Evolutionary conservation across 345 rosid genomes (phyloP).

Genomic region (Boechera divaricarpa): DNA sequence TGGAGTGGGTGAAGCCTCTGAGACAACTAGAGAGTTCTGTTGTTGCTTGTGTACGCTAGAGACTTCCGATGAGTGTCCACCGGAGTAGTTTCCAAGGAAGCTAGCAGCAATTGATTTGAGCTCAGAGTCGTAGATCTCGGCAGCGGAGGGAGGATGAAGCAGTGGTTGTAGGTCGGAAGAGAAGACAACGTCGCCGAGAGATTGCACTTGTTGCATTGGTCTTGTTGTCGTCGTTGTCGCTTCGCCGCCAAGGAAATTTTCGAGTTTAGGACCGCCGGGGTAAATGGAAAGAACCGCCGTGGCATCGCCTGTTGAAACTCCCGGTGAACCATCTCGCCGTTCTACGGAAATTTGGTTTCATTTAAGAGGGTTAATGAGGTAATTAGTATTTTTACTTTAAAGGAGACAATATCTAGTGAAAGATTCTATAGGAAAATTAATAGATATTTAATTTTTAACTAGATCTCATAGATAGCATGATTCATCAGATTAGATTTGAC

Average conservation of each 20-base stretch:
- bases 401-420: slow-evolving; percentile 44
- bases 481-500: slow-evolving; percentile 31
- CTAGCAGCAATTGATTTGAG: slow-evolving; percentile 80
- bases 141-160: slow-evolving; percentile 40
- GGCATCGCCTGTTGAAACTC: slow-evolving; percentile 39
- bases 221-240: slow-evolving; percentile 36
- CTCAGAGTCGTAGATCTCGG: slow-evolving; percentile 67
- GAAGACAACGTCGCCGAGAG: slow-evolving; percentile 40
- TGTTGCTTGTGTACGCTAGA: slow-evolving; percentile 39
- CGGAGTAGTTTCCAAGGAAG: slow-evolving; percentile 67
- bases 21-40: slow-evolving; percentile 33
- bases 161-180: slow-evolving; percentile 41
- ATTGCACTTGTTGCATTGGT: slow-evolving; percentile 42
- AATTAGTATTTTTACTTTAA: slow-evolving; percentile 14
- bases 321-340: slow-evolving; percentile 42
- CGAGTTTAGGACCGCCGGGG: slow-evolving; percentile 68
- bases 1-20: slow-evolving; percentile 47
- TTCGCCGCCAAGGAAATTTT: slow-evolving; percentile 68
- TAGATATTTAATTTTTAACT: not conserved
- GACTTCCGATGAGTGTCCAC: slow-evolving; percentile 35
- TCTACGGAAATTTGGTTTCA: slow-evolving; percentile 18
- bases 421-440: slow-evolving; percentile 28
- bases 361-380: slow-evolving; percentile 20
- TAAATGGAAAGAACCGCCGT: slow-evolving; percentile 57
- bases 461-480: slow-evolving; percentile 1